Conservation (phyloP, 495 filamentous ascomycete genomes). For the Lophiostoma macrostomum region DNA sequence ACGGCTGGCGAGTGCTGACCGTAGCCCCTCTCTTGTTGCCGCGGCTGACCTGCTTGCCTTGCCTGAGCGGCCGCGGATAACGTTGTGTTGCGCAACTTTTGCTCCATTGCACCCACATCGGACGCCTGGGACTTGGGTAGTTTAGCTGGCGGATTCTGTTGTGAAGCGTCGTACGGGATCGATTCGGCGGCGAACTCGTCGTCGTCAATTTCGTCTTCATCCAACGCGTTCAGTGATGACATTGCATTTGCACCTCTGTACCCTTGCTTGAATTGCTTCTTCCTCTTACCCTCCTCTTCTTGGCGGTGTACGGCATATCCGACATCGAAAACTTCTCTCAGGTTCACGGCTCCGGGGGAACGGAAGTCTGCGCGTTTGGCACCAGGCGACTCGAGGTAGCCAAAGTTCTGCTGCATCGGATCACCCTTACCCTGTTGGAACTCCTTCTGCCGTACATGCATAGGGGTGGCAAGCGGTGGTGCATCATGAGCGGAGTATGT, state of each 20-base stretch:
- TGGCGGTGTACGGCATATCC: slow-evolving; percentile 94
- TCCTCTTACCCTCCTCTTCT: slow-evolving; percentile 90
- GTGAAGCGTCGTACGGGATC: slow-evolving; percentile 45
- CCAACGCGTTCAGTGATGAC: slow-evolving; percentile 63
- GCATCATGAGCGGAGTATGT: slow-evolving; percentile 72
- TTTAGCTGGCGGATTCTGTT: slow-evolving; percentile 57
- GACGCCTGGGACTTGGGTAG: slow-evolving; percentile 62
- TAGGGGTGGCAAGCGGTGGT: slow-evolving; percentile 71
- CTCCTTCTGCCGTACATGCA: slow-evolving; percentile 51
- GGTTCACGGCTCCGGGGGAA: slow-evolving; percentile 89
- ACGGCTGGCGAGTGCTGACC: slow-evolving; percentile 76
- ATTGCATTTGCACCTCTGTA: slow-evolving; percentile 56
- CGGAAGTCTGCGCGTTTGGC: slow-evolving; percentile 83
- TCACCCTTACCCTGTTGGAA: slow-evolving; percentile 40
- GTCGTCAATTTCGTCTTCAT: slow-evolving; percentile 60
- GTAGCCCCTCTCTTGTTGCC: slow-evolving; percentile 63
- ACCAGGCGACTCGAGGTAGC: slow-evolving; percentile 55
- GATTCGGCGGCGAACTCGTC: slow-evolving; percentile 60
- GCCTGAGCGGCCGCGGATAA: slow-evolving; percentile 62
- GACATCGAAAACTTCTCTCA: slow-evolving; percentile 96
- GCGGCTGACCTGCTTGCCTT: slow-evolving; percentile 48
- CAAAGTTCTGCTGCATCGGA: slow-evolving; percentile 46
- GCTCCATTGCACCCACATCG: slow-evolving; percentile 76
- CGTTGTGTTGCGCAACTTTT: slow-evolving; percentile 77
- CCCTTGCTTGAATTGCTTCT: slow-evolving; percentile 72